phyloP scores from a whole-genome alignment of 2,329 filamentous ascomycete genomes.

The Ophiobolus disseminans region DNA sequence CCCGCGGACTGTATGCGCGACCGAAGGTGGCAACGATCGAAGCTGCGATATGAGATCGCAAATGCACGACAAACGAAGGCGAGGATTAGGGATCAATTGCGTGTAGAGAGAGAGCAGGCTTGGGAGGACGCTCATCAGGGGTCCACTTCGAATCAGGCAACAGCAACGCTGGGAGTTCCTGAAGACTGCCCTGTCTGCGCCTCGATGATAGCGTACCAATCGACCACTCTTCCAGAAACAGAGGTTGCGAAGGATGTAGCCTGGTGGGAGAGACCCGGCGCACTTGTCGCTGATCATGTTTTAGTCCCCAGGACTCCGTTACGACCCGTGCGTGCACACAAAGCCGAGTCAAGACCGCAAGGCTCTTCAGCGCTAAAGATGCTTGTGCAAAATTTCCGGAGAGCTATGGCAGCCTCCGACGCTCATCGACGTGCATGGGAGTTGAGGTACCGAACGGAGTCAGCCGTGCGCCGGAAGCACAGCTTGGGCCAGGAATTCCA shows the following conservation, averaged over 20 bases:
- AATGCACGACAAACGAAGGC: constrained; percentile 16
- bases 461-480: constrained; percentile 31
- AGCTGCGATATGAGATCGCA: constrained; percentile 22
- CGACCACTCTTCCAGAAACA: constrained; percentile 9
- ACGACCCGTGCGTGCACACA: constrained; percentile 2
- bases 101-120: constrained; percentile 28
- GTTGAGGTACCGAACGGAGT: constrained; percentile 22
- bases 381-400: constrained; percentile 18
- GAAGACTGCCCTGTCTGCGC: constrained; percentile 19
- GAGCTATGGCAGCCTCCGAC: constrained; percentile 1
- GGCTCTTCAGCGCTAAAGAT: constrained; percentile 16
- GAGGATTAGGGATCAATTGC: constrained; percentile 22
- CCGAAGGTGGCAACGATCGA: constrained; percentile 28
- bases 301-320: constrained; percentile 5
- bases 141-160: constrained; percentile 12
- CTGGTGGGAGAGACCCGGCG: constrained; percentile 35
- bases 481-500: constrained; percentile 16
- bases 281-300: constrained; percentile 11
- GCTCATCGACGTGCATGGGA: constrained; percentile 18
- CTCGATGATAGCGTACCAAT: constrained; percentile 12
- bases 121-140: constrained; percentile 29
- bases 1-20: constrained; percentile 18
- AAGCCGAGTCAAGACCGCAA: background rate
- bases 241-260: constrained; percentile 13
- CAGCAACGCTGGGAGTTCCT: constrained; percentile 8